These are phyloP conservation scores for Nepenthes alata DNA, from an alignment of 179 eudicot species.

Conservation along the genomic window DNA sequence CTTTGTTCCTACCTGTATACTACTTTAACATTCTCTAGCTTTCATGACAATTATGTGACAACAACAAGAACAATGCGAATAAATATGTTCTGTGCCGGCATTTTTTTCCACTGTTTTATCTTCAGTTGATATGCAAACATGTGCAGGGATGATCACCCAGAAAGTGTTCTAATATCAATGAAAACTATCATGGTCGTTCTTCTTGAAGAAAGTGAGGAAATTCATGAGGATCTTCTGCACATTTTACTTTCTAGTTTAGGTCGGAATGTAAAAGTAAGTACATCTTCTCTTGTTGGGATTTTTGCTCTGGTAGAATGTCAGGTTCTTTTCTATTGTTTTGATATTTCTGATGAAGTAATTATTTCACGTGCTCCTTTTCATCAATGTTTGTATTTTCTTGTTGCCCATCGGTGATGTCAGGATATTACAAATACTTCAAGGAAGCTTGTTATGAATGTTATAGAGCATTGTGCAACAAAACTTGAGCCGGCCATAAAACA, in stretches of 20 bases:
- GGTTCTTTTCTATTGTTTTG: not conserved
- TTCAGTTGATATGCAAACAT: constrained; percentile 7
- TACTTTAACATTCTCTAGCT: no score
- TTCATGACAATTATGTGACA: no score
- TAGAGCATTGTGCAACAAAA: constrained; percentile 64
- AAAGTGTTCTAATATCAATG: constrained; percentile 68
- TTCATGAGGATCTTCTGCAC: constrained; percentile 57
- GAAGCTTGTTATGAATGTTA: constrained; percentile 79
- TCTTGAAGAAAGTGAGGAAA: constrained; percentile 89
- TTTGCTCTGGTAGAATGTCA: not conserved
- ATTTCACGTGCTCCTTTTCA: constrained; percentile 1
- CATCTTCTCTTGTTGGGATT: constrained; percentile 4
- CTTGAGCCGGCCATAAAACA: constrained; percentile 85
- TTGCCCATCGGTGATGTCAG: constrained; percentile 27
- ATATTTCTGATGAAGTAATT: not conserved
- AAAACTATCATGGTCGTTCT: constrained; percentile 73
- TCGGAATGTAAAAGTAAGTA: constrained; percentile 52
- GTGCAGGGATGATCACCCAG: constrained; percentile 91
- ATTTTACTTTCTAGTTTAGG: constrained; percentile 64
- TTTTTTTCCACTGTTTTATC: not conserved
- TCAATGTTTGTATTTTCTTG: not conserved
- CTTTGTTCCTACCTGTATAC: no score
- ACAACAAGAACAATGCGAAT: no score
- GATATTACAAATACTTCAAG: constrained; percentile 58
- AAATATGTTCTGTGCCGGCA: not conserved